Conservation (phyloP, 2,329 filamentous ascomycete genomes). For the Colletotrichum eremochloae region DNA sequence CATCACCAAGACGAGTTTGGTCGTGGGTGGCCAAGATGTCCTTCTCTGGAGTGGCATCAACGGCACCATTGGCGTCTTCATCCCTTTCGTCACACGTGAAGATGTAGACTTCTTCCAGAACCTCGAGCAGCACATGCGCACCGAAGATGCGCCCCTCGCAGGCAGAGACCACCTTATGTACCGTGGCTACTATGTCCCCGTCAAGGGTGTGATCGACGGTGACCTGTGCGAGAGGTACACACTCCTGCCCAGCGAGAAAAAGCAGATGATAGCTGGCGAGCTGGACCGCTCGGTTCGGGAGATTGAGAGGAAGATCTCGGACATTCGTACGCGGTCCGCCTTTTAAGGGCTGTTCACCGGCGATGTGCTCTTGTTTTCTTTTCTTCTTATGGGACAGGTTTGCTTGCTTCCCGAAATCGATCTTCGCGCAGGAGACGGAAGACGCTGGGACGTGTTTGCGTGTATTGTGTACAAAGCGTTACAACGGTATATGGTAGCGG, state of each 20-base stretch:
- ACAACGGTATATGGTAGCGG: conserved; percentile 33
- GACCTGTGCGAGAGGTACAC: conserved; percentile 95
- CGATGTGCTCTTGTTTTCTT: conserved; percentile 7
- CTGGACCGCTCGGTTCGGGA: conserved; percentile 90
- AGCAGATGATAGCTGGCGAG: conserved; percentile 94
- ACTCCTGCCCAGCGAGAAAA: conserved; percentile 86
- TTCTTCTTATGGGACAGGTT: background rate
- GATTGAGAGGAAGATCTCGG: conserved; percentile 95
- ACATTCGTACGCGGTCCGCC: conserved; percentile 70
- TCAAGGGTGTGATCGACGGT: conserved; percentile 96
- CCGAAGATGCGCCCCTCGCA: conserved; percentile 87
- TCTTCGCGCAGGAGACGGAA: conserved; percentile 4
- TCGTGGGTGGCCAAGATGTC: conserved; percentile 92
- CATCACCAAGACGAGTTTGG: conserved; percentile 88
- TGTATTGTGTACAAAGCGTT: conserved; percentile 37
- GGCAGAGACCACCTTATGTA: conserved; percentile 97
- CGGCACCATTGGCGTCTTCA: conserved; percentile 92
- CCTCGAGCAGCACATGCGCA: conserved; percentile 88
- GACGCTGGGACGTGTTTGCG: conserved; percentile 1
- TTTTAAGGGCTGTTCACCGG: conserved; percentile 57
- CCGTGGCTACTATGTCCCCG: conserved; percentile 93
- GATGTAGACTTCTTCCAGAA: conserved; percentile 98
- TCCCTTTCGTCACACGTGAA: conserved; percentile 91
- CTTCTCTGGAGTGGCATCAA: conserved; percentile 95
- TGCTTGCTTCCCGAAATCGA: background rate